A percentile compares a stretch with the other conserved stretches of the same genome.
These are phyloP conservation scores for Salix exigua DNA, from an alignment of 345 rosid species.

Conservation along the genomic window DNA sequence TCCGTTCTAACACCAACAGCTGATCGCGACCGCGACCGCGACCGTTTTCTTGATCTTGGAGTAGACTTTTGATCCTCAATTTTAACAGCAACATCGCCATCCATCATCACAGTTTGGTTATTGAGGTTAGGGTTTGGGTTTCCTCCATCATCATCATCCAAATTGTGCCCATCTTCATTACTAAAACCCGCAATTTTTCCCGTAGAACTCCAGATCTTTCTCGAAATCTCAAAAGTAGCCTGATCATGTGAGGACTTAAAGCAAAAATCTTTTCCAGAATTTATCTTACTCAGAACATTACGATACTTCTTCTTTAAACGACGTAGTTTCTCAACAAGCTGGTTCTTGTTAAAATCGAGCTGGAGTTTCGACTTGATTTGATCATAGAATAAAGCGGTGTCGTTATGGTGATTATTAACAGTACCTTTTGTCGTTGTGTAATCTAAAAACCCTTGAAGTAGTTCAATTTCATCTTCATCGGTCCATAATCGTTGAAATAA, in stretches of 20 bases:
- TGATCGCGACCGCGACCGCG: conserved; percentile 41
- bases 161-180: conserved; percentile 47
- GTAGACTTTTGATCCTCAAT: conserved; percentile 45
- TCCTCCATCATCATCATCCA: conserved; percentile 67
- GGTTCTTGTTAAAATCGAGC: conserved; percentile 95
- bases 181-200: conserved; percentile 20
- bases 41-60: conserved; percentile 45
- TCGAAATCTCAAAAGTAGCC: conserved; percentile 89
- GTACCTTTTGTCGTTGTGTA: conserved; percentile 43
- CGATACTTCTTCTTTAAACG: conserved; percentile 90
- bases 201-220: conserved; percentile 75
- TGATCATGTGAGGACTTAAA: conserved; percentile 92
- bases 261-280: conserved; percentile 78
- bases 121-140: conserved; percentile 28
- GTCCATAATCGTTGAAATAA: conserved; percentile 96
- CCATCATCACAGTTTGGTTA: conserved; percentile 1
- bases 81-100: conserved; percentile 25
- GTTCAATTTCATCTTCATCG: conserved; percentile 98
- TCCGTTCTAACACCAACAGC: conserved; percentile 38
- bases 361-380: conserved; percentile 92
- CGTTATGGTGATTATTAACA: conserved; percentile 57
- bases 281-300: conserved; percentile 63
- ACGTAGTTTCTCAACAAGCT: conserved; percentile 91
- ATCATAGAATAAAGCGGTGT: conserved; percentile 86
- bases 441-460: conserved; percentile 83